Conservation (phyloP, 2,329 filamentous ascomycete species). For the Fusarium albosuccineum region DNA sequence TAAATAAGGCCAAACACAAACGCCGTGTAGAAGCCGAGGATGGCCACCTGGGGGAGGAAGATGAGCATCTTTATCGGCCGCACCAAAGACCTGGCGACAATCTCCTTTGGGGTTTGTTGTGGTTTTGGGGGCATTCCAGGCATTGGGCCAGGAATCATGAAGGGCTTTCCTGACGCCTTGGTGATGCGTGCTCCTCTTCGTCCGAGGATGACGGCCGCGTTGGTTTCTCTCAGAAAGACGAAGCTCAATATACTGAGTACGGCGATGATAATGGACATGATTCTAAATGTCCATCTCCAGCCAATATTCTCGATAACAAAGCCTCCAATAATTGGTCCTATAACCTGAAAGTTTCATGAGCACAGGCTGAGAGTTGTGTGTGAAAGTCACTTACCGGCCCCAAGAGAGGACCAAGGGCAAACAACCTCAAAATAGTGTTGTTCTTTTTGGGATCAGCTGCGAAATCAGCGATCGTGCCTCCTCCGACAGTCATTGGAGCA, state of each 20-base stretch:
- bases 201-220: neutral
- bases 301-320: slow-evolving; percentile 59
- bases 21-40: slow-evolving; percentile 52
- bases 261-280: slow-evolving; percentile 57
- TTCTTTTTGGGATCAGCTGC: slow-evolving; percentile 65
- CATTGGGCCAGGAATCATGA: too few relatives aligned
- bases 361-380: neutral
- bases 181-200: neutral
- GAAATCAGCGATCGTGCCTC: slow-evolving; percentile 73
- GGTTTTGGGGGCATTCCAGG: neutral
- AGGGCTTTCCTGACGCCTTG: too few relatives aligned
- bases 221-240: neutral
- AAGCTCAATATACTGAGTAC: slow-evolving; percentile 27
- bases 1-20: slow-evolving; percentile 54
- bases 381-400: slow-evolving; percentile 56
- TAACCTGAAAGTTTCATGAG: slow-evolving; percentile 5
- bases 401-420: slow-evolving; percentile 70
- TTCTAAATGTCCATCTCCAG: slow-evolving; percentile 65
- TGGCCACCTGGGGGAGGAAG: slow-evolving; percentile 52
- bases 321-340: slow-evolving; percentile 52
- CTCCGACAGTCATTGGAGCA: slow-evolving; percentile 73
- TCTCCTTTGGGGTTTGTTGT: neutral
- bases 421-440: slow-evolving; percentile 72
- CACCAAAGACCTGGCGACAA: neutral
- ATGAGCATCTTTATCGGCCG: neutral